Base-by-base conservation (phyloP, 2,329 filamentous ascomycete species). In the Talaromyces marneffei region DNA sequence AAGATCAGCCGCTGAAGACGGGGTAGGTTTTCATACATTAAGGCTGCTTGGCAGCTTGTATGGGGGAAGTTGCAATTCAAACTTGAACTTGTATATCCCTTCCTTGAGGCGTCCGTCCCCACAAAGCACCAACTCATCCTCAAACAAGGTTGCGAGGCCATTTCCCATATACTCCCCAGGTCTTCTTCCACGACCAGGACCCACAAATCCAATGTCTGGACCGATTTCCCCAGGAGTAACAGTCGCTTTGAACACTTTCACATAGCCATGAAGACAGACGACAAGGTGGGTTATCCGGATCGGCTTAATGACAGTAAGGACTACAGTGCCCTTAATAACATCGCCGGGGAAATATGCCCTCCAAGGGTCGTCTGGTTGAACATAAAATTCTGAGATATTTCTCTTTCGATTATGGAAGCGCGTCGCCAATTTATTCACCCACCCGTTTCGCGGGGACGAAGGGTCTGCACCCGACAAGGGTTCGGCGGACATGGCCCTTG, bases 41-140 rank as follows among this genome's bases (percentile, higher is more conserved):
- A 99, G 93, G 74, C 93, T 97, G 75, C 91, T 96, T n/a, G 85
- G 85, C 62, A 87, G 72, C 50, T 80, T 79, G 66, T 82, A 81
- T 42, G 81, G 78, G 2, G 85, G 85, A 65, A 88, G 85, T 52
- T 81, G 77, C 66, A 87, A 77, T 68, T 87, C 83, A 66, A 87
- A 88, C 57, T 84, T 82, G 71, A 88, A 88, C 67, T 86, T 83
- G 70, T 87, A 88, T 37, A 83, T 78, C n/a, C 85, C 84, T 69
- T 86, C 83, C 62, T 81, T 82, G 48, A 88, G 75, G 64, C 85
- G 81, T 9, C 85, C 85, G 64, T 87, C 85, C 12, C 85, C 85
- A 68, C 85, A 87, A 8, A 87, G 77, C 29, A 87, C 82, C 62
- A 82, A 77, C 72, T 88, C 85, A 62, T 87, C 84, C 71, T 87